Percentiles rank a stretch among this genome's conserved stretches.
Conservation (phyloP, 2,329 filamentous ascomycete genomes). For the Verticillium albo-atrum region DNA sequence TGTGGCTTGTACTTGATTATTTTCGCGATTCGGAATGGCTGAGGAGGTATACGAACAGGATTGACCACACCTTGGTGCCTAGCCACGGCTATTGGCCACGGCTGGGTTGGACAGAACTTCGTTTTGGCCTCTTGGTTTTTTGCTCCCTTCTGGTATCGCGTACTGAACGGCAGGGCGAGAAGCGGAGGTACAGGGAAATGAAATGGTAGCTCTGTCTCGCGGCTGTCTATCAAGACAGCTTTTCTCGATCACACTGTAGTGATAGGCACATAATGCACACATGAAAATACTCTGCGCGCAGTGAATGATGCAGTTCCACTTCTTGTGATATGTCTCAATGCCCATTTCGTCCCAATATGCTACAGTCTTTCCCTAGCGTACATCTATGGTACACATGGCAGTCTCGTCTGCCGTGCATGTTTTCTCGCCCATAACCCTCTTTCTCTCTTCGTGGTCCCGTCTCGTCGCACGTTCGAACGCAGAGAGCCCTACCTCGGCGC, state of each 20-base stretch:
- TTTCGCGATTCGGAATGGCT: neutral
- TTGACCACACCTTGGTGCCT: neutral
- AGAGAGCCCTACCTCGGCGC: conserved; percentile 23
- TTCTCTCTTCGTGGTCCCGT: neutral
- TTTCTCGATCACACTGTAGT: neutral
- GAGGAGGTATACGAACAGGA: neutral
- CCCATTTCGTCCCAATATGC: neutral
- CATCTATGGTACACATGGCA: neutral
- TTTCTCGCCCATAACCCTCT: neutral
- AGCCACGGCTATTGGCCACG: neutral
- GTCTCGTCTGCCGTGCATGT: neutral
- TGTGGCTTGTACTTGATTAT: neutral
- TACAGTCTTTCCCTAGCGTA: neutral
- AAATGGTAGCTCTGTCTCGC: too few species aligned
- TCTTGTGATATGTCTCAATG: neutral
- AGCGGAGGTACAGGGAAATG: too few species aligned
- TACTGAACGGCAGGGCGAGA: too few species aligned
- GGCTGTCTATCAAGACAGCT: too few species aligned
- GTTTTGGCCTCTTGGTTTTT: neutral
- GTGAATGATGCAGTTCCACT: neutral
- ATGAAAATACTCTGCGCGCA: neutral
- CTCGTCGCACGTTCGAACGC: too few species aligned
- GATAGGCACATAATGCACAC: neutral
- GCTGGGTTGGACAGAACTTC: neutral
- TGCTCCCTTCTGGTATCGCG: too few species aligned